Conservation (phyloP, 2,329 filamentous ascomycete genomes). For the Chaetomium olivaceum region DNA sequence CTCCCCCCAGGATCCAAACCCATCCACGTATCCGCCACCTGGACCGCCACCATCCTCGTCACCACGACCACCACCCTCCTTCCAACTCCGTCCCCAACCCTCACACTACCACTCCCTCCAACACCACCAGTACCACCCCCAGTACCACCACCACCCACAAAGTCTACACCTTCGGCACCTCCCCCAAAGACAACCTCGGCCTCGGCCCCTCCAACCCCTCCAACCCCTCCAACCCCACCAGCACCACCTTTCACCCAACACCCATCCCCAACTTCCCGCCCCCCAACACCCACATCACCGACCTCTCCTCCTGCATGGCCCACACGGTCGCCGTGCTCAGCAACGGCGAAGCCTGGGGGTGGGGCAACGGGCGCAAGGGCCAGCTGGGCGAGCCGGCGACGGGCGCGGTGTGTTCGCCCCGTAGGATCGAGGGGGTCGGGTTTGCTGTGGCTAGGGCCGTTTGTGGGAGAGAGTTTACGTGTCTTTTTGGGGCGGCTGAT, state of each 20-base stretch:
- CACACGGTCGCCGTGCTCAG: slow-evolving; percentile 74
- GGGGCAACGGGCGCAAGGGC: slow-evolving; percentile 84
- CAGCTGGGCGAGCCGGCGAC: slow-evolving; percentile 67
- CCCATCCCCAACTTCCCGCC: slow-evolving; percentile 66
- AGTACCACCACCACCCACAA: slow-evolving; percentile 44
- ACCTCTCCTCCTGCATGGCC: slow-evolving; percentile 72
- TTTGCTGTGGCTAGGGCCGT: slow-evolving; percentile 69
- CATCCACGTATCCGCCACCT: slow-evolving; percentile 67
- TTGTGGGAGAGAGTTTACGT: slow-evolving; percentile 86
- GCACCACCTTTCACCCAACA: slow-evolving; percentile 47
- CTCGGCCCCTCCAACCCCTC: slow-evolving; percentile 54
- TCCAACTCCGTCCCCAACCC: too few species aligned
- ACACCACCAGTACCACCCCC: too few species aligned
- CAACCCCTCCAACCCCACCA: too few species aligned
- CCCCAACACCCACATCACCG: slow-evolving; percentile 54
- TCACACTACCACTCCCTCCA: too few species aligned
- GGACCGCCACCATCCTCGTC: slow-evolving; percentile 68
- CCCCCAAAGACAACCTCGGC: slow-evolving; percentile 72
- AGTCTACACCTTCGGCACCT: slow-evolving; percentile 66
- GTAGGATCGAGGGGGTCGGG: slow-evolving; percentile 56
- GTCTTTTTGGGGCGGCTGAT: slow-evolving; percentile 58
- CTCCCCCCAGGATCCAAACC: slow-evolving; percentile 28
- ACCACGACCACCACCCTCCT: slow-evolving; percentile 41
- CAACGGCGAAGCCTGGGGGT: slow-evolving; percentile 79
- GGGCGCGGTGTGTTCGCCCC: slow-evolving; percentile 58